Conservation (phyloP, 257 asterid species). For the Mitragyna speciosa region DNA sequence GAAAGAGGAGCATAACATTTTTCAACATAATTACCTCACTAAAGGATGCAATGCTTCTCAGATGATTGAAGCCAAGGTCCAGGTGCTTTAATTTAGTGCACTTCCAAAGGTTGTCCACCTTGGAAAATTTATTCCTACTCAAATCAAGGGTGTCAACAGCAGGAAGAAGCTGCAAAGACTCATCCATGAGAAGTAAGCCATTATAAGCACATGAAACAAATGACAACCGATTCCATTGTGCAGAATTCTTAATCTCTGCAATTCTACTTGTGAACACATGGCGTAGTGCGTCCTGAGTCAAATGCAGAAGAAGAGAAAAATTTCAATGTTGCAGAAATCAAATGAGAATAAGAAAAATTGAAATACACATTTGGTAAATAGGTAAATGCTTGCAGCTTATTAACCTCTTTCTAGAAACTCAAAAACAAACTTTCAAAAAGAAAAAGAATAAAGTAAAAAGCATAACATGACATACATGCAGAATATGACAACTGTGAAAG, state of each 20-base stretch:
- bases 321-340: slow-evolving; percentile 3
- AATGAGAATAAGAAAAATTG: neutral
- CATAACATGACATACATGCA: neutral
- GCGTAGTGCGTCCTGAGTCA: slow-evolving; percentile 74
- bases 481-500: no score
- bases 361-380: neutral
- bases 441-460: neutral
- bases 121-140: slow-evolving; percentile 87
- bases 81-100: slow-evolving; percentile 81
- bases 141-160: slow-evolving; percentile 87
- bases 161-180: slow-evolving; percentile 93
- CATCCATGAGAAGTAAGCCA: slow-evolving; percentile 88
- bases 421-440: neutral
- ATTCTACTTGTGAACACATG: slow-evolving; percentile 92
- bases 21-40: slow-evolving; percentile 53
- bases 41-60: slow-evolving; percentile 73
- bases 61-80: slow-evolving; percentile 90
- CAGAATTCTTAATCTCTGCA: slow-evolving; percentile 79
- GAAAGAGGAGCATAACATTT: neutral
- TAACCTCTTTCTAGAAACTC: neutral
- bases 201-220: slow-evolving; percentile 88
- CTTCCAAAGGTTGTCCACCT: slow-evolving; percentile 82
- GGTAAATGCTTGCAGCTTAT: neutral
- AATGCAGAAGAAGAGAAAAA: slow-evolving; percentile 7
- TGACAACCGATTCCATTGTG: slow-evolving; percentile 80